Evolutionary conservation across 495 filamentous ascomycete species (phyloP).

Genomic region (Neurospora sp.): DNA sequence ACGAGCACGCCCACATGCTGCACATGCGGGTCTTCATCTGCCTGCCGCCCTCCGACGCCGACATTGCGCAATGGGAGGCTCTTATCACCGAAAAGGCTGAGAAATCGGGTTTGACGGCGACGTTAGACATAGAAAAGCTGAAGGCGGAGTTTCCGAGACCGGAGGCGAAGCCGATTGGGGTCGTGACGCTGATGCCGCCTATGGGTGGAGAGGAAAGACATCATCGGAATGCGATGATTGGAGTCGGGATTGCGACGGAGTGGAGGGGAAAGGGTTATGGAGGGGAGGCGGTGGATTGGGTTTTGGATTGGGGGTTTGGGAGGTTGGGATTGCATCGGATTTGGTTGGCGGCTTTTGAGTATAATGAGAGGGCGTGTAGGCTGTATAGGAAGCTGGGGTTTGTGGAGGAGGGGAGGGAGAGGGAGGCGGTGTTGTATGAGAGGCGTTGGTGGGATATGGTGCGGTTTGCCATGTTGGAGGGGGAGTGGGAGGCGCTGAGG

Average conservation of each 20-base stretch:
- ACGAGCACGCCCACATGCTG: conserved; percentile 19
- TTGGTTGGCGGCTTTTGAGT: conserved; percentile 29
- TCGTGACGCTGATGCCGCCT: conserved; percentile 21
- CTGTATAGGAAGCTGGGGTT: conserved; percentile 42
- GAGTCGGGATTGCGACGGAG: conserved; percentile 25
- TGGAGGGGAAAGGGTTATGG: conserved; percentile 44
- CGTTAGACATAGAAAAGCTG: background rate
- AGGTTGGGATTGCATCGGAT: conserved; percentile 37
- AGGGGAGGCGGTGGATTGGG: conserved; percentile 42
- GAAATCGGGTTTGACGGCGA: background rate
- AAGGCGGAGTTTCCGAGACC: background rate
- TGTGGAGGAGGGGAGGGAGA: conserved; percentile 34
- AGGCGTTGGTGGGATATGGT: conserved; percentile 37
- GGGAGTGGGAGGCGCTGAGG: conserved; percentile 32
- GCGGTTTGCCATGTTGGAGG: conserved; percentile 34
- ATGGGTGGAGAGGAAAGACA: conserved; percentile 16
- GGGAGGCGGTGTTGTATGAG: conserved; percentile 33
- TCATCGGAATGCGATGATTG: conserved; percentile 34
- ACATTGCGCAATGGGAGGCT: background rate
- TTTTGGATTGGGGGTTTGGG: conserved; percentile 37
- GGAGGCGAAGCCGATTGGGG: conserved; percentile 8
- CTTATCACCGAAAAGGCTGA: background rate
- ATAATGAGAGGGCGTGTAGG: conserved; percentile 31
- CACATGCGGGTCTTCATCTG: conserved; percentile 33
- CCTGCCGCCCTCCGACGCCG: conserved; percentile 10